These are phyloP conservation scores for Physaria fendleri DNA, from an alignment of 345 rosid genomes.

Conservation along the genomic window DNA sequence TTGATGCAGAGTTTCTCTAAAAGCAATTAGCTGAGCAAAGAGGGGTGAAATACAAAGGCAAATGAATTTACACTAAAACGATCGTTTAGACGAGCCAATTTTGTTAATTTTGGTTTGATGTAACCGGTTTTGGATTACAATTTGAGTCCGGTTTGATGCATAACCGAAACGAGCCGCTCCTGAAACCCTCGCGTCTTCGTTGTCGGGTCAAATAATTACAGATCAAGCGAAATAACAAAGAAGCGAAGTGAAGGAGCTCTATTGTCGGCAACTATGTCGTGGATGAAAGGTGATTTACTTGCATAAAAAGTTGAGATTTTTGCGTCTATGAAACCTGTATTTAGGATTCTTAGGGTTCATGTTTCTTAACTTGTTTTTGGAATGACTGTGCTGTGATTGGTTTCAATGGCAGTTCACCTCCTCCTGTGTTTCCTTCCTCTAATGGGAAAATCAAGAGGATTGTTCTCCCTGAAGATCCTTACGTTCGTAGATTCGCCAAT, in stretches of 20 bases:
- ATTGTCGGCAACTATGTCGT: slow-evolving; percentile 58
- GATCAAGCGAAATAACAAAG: neutral
- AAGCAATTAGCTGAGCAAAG: neutral
- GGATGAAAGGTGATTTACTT: slow-evolving; percentile 81
- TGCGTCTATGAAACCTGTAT: neutral
- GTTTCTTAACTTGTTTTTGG: neutral
- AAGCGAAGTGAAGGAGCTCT: neutral
- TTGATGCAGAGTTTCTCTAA: slow-evolving; percentile 18
- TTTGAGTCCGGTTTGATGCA: slow-evolving; percentile 1
- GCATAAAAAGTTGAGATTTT: slow-evolving; percentile 4
- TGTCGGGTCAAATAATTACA: neutral
- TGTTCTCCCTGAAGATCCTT: slow-evolving; percentile 74
- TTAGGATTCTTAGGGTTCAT: neutral
- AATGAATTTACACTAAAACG: neutral
- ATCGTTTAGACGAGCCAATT: neutral
- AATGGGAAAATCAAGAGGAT: slow-evolving; percentile 63
- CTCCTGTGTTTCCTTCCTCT: slow-evolving; percentile 66
- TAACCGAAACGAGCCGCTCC: neutral
- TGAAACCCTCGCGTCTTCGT: slow-evolving; percentile 13
- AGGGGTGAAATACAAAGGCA: neutral
- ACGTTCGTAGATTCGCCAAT: slow-evolving; percentile 53
- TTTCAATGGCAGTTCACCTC: slow-evolving; percentile 39
- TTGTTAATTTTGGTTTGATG: neutral
- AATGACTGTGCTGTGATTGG: neutral
- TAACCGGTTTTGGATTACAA: neutral